Base-by-base conservation (phyloP, 805 yeast genomes). In the Metahyphopichia silvanorum region DNA sequence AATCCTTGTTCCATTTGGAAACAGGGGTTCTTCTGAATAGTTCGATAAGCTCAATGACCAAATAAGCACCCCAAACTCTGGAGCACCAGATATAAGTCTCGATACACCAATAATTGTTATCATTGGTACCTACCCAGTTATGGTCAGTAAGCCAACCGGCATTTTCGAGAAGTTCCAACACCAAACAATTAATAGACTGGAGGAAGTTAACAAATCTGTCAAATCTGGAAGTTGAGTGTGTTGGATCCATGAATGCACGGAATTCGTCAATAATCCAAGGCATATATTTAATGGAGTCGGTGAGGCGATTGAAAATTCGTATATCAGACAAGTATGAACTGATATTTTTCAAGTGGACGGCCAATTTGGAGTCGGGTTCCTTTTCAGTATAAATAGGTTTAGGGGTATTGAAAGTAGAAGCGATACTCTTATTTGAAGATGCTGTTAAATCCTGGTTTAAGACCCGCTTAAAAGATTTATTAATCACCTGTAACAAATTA, bases 101-200 rank as follows among this genome's bases (percentile, higher is more conserved):
- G n/a, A 55, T 47, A 38, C 69, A 60, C 71, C 71, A 66, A 40
- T 51, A 59, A 30, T 38, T 38, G 43, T 66, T 66, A 44, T 66
- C 67, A 25, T 37, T 37, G 17, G 71, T 66, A 17, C 66, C 66
- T 8, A 66, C 53, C 68, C 69, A 66, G 43, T 66, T 59, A 41
- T 66, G 73, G 17, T 66, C 73, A 4, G 69, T 63, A 31, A 66
- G 42, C 71, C 71, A 66, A 8, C 73, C 73, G 5, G 60, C 66
- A 37, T 66, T 66, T 33, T 66, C 73, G 14, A 66, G 43, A 8
- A 61, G 42, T 40, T 66, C 71, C 34, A 66, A 52, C 3, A 61
- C 47, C 30, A 65, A 51, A 39, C 71, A 65, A 39, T 65, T 66
- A 33, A 66, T 35, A 3, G 71, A 52, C 43, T 66, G 73, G 12